Evolutionary conservation across 805 yeast genomes (phyloP), one percentile per base, ranked within the genome.

Genomic region (Spathaspora sp.): DNA sequence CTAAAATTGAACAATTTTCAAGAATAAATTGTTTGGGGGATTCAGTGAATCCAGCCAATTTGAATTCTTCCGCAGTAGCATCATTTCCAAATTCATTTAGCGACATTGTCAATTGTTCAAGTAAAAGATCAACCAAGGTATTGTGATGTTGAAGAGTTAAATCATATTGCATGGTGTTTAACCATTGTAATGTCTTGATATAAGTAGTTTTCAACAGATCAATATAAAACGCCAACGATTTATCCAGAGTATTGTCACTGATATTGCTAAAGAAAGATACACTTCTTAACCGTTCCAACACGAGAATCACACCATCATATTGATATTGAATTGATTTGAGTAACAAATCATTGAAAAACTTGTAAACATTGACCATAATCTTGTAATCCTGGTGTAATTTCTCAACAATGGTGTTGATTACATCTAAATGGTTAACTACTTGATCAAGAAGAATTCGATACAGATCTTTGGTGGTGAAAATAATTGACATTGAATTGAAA

Each of bases 271-370:
- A 75, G 55, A 79, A 77, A 17, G 75, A 75, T 9, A 73, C 75
- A 54, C 72, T 76, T 57, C 77, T 77, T 53, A 82, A 68, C 54
- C 78, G 70, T 26, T 76, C 76, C 5, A 77, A 69, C 44, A 79
- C 66, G 10, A 76, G 68, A 29, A 79, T 70, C 46, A 80, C 65
- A 3, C 75, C 72, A 51, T 71, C 72, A 54, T 75, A 74, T 44
- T 70, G 62, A 51, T 72, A 69, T 48, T 72, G 72, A 50, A 76
- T 63, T 12, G 77, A 72, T 56, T 75, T 70, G 48, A 67, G 65
- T 28, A 79, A 67, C 51, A 79, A 63, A 52, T 75, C 79, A 17
- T 76, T 65, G 18, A 78, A 72, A 56, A 80, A 73, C 49, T 73
- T 76, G 32, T 78, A 72, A 29, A 79, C 70, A 52, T 66, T 72